phyloP scores from a whole-genome alignment of 1,284 basidiomycete genomes.

The Puccinia sorghi region DNA sequence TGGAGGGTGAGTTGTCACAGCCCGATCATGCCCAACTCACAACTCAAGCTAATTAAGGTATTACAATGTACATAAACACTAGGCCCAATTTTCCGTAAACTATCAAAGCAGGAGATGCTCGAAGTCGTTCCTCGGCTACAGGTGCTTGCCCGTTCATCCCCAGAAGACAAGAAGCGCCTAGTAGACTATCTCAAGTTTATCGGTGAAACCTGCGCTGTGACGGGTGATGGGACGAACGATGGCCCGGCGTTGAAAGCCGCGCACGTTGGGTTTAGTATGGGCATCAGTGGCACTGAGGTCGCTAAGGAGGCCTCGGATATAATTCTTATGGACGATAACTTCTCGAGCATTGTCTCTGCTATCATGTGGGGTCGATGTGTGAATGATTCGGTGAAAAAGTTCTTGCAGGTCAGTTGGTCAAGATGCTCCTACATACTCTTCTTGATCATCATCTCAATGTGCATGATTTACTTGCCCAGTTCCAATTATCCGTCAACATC shows the following conservation, averaged over 20 bases:
- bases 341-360: slow-evolving; percentile 51
- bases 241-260: slow-evolving; percentile 27
- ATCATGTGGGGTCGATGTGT: slow-evolving; percentile 53
- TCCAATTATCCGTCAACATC: slow-evolving; percentile 53
- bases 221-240: slow-evolving; percentile 73
- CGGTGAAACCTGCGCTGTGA: slow-evolving; percentile 93
- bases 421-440: neutral
- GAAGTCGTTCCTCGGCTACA: slow-evolving; percentile 51
- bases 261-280: slow-evolving; percentile 66
- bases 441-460: neutral
- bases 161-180: slow-evolving; percentile 51
- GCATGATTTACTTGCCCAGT: slow-evolving; percentile 19
- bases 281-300: slow-evolving; percentile 96
- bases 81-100: slow-evolving; percentile 51
- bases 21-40: neutral
- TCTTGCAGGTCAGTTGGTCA: slow-evolving; percentile 43
- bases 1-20: slow-evolving; percentile 30
- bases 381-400: slow-evolving; percentile 52
- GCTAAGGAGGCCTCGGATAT: slow-evolving; percentile 99
- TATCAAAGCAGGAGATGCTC: slow-evolving; percentile 50
- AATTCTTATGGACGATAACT: slow-evolving; percentile 73
- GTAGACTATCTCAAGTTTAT: slow-evolving; percentile 82
- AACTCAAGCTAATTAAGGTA: neutral
- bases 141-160: slow-evolving; percentile 51
- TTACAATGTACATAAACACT: slow-evolving; percentile 15